A percentile compares a stretch with the other conserved stretches of the same genome.
Conservation (phyloP, 148 eudicot genomes). For the Polygonum aviculare region DNA sequence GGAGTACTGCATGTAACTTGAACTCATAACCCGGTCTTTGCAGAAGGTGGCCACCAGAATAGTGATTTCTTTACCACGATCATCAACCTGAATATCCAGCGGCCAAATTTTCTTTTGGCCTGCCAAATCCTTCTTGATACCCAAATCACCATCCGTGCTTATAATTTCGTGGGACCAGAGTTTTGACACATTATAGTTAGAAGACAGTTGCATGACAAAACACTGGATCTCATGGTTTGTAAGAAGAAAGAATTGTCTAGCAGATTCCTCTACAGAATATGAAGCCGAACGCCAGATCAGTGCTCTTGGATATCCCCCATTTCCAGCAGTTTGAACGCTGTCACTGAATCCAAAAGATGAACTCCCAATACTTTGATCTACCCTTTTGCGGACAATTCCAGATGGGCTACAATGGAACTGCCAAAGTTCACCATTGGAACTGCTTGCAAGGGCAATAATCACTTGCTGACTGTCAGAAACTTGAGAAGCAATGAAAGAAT, state of each 20-base stretch:
- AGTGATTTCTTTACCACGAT: conserved; percentile 65
- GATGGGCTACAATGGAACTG: conserved; percentile 57
- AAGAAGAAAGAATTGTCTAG: conserved; percentile 63
- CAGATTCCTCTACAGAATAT: conserved; percentile 24
- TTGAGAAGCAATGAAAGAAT: conserved; percentile 68
- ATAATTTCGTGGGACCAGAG: conserved; percentile 89
- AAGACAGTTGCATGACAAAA: conserved; percentile 40
- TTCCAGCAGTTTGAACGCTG: conserved; percentile 24
- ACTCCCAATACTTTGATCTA: conserved; percentile 22
- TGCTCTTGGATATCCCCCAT: conserved; percentile 78
- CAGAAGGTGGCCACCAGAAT: conserved; percentile 83
- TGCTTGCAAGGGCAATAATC: conserved; percentile 77
- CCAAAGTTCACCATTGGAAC: conserved; percentile 74
- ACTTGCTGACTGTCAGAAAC: conserved; percentile 32
- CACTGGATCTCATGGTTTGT: conserved; percentile 85
- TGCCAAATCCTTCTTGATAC: conserved; percentile 84
- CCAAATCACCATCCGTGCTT: conserved; percentile 75
- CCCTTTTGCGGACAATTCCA: conserved; percentile 39
- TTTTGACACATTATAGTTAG: conserved; percentile 39
- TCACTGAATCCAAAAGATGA: conserved; percentile 26
- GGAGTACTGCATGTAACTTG: conserved; percentile 88
- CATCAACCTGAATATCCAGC: conserved; percentile 75
- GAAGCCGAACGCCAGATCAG: conserved; percentile 57
- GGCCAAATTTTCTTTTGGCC: conserved; percentile 96
- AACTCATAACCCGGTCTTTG: conserved; percentile 74